A percentile compares a stretch with the other conserved stretches of the same genome.
Conservation (phyloP, 495 filamentous ascomycete genomes). For the Penicillium coffeae region DNA sequence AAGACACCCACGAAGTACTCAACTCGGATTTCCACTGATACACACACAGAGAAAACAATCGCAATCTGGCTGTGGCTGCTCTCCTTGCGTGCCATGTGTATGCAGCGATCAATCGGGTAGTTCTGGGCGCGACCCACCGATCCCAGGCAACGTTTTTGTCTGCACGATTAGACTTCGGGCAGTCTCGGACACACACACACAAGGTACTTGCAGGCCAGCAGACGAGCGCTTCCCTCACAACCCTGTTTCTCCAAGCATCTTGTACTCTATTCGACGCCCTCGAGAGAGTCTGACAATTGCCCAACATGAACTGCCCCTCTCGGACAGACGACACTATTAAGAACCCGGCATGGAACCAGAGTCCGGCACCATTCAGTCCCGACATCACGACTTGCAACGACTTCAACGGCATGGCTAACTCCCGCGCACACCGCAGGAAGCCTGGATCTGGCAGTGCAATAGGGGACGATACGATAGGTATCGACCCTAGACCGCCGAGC, state of each 20-base stretch:
- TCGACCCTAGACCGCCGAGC: constrained; percentile 22
- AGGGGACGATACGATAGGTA: constrained; percentile 23
- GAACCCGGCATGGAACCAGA: constrained; percentile 58
- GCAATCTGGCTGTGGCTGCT: too few relatives aligned
- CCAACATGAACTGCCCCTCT: constrained; percentile 61
- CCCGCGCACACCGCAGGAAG: constrained; percentile 34
- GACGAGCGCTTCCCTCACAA: neutral
- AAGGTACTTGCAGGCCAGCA: neutral
- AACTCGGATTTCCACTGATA: too few relatives aligned
- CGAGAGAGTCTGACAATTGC: neutral
- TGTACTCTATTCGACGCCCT: neutral
- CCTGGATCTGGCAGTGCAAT: constrained; percentile 15
- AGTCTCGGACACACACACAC: neutral
- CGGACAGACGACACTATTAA: constrained; percentile 55
- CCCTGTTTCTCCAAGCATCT: neutral
- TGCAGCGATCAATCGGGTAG: neutral
- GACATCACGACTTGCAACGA: constrained; percentile 61
- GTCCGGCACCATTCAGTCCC: constrained; percentile 49
- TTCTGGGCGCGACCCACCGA: neutral
- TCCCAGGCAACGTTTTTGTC: neutral
- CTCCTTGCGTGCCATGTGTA: neutral
- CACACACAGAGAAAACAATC: too few relatives aligned
- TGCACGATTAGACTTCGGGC: neutral
- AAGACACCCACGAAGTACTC: neutral
- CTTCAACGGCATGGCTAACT: constrained; percentile 54